Conservation (phyloP, 1,139 yeast species). For the Ogataea hybrid region DNA sequence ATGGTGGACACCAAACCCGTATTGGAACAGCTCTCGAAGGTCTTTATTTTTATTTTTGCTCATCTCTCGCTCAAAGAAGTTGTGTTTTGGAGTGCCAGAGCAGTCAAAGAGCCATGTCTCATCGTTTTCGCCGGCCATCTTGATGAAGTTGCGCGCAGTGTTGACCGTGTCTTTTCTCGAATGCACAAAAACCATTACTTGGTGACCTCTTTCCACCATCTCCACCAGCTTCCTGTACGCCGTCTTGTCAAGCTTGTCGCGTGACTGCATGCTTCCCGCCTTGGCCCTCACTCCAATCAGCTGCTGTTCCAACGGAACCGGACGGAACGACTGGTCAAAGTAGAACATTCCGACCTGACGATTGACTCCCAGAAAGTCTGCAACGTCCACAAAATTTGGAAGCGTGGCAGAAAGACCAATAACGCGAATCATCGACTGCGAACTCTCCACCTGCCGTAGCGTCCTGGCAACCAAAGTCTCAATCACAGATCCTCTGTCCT, state of each 20-base stretch:
- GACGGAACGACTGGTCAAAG: slow-evolving; percentile 91
- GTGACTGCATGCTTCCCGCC: slow-evolving; percentile 68
- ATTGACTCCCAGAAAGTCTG: slow-evolving; percentile 91
- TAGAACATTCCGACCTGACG: slow-evolving; percentile 88
- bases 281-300: slow-evolving; percentile 87
- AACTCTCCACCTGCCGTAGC: slow-evolving; percentile 86
- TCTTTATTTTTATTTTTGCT: slow-evolving; percentile 76
- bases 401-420: slow-evolving; percentile 97
- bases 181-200: slow-evolving; percentile 96
- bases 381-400: slow-evolving; percentile 92
- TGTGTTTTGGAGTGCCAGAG: slow-evolving; percentile 45
- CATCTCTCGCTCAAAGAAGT: slow-evolving; percentile 61
- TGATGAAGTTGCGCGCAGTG: slow-evolving; percentile 71
- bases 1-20: slow-evolving; percentile 93
- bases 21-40: slow-evolving; percentile 71
- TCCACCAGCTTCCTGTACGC: slow-evolving; percentile 75
- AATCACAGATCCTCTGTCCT: slow-evolving; percentile 97
- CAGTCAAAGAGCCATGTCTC: slow-evolving; percentile 57
- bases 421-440: slow-evolving; percentile 91
- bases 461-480: slow-evolving; percentile 97
- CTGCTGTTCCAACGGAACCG: slow-evolving; percentile 89
- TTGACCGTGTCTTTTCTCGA: slow-evolving; percentile 91
- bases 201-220: slow-evolving; percentile 66
- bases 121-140: slow-evolving; percentile 67
- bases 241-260: slow-evolving; percentile 72